Base-by-base conservation (phyloP, 225 moss, liverwort and hornwort genomes). In the Bryum argenteum region DNA sequence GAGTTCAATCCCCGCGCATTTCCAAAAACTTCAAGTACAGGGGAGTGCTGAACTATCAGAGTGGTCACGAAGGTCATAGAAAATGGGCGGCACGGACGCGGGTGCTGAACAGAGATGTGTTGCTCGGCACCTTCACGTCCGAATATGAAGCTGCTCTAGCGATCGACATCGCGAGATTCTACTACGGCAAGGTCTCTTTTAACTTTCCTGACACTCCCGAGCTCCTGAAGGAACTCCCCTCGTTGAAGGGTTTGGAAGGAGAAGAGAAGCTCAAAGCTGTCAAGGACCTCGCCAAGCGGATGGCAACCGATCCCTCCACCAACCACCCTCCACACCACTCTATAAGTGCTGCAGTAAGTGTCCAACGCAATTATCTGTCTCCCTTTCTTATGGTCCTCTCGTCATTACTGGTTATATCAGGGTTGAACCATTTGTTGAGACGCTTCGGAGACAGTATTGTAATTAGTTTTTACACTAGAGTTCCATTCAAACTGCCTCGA, bases 401-500 rank as follows among this genome's bases (percentile, higher is more conserved):
- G 4, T n/a, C n/a, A n/a, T n/a, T n/a, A n/a, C n/a, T n/a, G n/a
- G n/a, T n/a, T n/a, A n/a, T n/a, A 26, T 26, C 26, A 26, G 2
- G 26, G 26, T 26, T 26, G 26, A 26, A 26, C 2, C 26, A 26
- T 4, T 26, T 26, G 26, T 26, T 26, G 26, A 4, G 4, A 26
- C 26, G 4, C 26, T 26, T 2, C 4, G 26, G 2, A 26, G 26
- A 26, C 26, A 26, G 26, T 26, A 4, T 26, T 26, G 2, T 4
- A 4, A 4, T 2, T 2, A 2, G 4, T 4, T 4, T 26, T 2
- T 4, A 2, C 4, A 2, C n/a, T 52, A 78, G 66, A 71, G 13
- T 78, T 67, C 61, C 84, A 45, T 63, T 43, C 61, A 84, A 81
- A 66, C 53, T 81, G 23, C 77, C 80, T 65, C 77, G 80, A 55